These are phyloP conservation scores for Crithidia fasciculata DNA, from an alignment of 208 protist genomes.

Conservation along the genomic window DNA sequence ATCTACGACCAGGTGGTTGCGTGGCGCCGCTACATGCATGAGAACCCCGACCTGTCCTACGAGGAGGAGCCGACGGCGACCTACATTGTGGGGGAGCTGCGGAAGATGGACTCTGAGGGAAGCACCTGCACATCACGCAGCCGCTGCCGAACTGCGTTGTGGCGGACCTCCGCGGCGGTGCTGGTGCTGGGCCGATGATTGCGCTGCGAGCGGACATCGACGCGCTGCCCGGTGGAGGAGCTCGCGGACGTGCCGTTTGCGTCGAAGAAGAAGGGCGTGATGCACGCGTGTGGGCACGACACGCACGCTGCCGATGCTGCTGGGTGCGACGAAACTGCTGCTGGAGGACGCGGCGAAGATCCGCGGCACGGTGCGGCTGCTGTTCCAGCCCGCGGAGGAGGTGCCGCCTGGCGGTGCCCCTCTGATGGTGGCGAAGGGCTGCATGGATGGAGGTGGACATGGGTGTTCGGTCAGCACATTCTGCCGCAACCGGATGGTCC, in stretches of 20 bases:
- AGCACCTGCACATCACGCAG: slow-evolving; percentile 41
- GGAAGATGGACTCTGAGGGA: slow-evolving; percentile 38
- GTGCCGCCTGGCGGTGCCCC: slow-evolving; percentile 54
- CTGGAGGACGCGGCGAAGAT: slow-evolving; percentile 47
- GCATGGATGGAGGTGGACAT: slow-evolving; percentile 65
- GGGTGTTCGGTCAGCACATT: slow-evolving; percentile 58
- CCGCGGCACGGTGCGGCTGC: slow-evolving; percentile 70
- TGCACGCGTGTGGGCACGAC: slow-evolving; percentile 78
- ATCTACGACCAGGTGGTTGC: slow-evolving; percentile 50
- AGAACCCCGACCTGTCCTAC: slow-evolving; percentile 48
- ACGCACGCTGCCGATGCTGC: slow-evolving; percentile 66
- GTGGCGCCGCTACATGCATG: slow-evolving; percentile 73
- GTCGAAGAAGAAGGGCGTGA: slow-evolving; percentile 59
- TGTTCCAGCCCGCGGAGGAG: slow-evolving; percentile 82
- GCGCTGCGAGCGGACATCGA: slow-evolving; percentile 72
- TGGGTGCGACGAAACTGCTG: slow-evolving; percentile 58
- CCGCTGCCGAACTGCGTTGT: slow-evolving; percentile 39
- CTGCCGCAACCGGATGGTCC: slow-evolving; percentile 24
- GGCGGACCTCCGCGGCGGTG: slow-evolving; percentile 52
- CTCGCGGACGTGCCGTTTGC: slow-evolving; percentile 52
- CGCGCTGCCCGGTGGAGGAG: slow-evolving; percentile 68
- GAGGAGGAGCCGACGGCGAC: slow-evolving; percentile 59
- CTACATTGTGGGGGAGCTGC: slow-evolving; percentile 54
- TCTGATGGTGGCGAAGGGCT: slow-evolving; percentile 51
- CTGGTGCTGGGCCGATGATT: slow-evolving; percentile 42